These are phyloP conservation scores for Forsythia viridissima DNA, from an alignment of 257 asterid species.

Conservation along the genomic window DNA sequence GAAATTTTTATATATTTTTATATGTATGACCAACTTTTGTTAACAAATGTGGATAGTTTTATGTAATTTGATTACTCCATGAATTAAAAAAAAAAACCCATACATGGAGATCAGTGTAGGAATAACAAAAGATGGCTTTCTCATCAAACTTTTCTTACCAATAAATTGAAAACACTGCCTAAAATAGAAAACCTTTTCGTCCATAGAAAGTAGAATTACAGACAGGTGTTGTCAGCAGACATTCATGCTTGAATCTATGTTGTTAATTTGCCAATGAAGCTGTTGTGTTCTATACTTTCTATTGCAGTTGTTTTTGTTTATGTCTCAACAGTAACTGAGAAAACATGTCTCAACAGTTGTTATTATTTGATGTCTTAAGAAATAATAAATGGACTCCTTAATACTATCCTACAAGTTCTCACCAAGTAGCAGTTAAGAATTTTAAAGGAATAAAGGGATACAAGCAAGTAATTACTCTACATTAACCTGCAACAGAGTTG, in stretches of 20 bases:
- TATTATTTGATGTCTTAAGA: no score
- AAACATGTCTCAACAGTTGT: constrained; percentile 23
- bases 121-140: background rate
- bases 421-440: no score
- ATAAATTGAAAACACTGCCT: background rate
- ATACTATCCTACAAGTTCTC: no score
- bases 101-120: background rate
- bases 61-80: background rate
- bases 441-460: no score
- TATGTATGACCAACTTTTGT: constrained; percentile 17
- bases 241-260: background rate
- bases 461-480: no score
- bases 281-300: background rate
- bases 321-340: constrained; percentile 52
- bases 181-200: background rate
- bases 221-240: background rate
- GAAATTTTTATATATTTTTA: background rate
- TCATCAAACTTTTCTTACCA: background rate
- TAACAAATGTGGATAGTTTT: constrained; percentile 18
- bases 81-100: background rate
- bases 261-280: background rate
- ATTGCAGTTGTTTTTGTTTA: constrained; percentile 35
- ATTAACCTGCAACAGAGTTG: no score
- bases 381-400: no score
- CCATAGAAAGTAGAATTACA: background rate